A percentile compares a stretch with the other conserved stretches of the same genome.
Conservation (phyloP, 78 protist genomes). For the Dictyostelium brefeldianum region DNA sequence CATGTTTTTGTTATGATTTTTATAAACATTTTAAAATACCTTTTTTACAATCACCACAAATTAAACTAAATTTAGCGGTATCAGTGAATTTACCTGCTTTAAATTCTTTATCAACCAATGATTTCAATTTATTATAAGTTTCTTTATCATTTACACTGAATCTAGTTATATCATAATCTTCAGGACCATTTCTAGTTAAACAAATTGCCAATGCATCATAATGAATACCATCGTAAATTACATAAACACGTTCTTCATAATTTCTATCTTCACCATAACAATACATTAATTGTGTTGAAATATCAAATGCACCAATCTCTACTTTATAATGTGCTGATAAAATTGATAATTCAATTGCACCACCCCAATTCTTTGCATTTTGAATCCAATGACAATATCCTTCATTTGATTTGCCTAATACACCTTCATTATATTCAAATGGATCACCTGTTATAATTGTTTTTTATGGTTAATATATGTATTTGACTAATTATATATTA, state of each 20-base stretch:
- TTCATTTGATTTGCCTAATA: conserved; percentile 37
- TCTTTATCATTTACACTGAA: conserved; percentile 26
- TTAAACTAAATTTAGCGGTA: conserved; percentile 26
- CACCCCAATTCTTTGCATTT: conserved; percentile 75
- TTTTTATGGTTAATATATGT: background rate
- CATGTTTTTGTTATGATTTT: background rate
- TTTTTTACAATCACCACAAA: conserved; percentile 63
- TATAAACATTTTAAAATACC: too few relatives aligned
- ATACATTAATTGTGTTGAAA: conserved; percentile 40
- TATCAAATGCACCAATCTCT: conserved; percentile 78
- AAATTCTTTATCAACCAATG: conserved; percentile 36
- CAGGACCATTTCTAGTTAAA: conserved; percentile 14
- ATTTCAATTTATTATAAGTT: background rate
- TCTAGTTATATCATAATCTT: conserved; percentile 41
- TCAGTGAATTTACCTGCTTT: conserved; percentile 71
- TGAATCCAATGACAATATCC: conserved; percentile 71
- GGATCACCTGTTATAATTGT: conserved; percentile 35
- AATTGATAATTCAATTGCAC: conserved; percentile 72
- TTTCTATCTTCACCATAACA: conserved; percentile 74
- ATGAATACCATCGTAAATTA: conserved; percentile 75
- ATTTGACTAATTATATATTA: background rate
- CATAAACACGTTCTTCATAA: conserved; percentile 43
- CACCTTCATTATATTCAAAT: conserved; percentile 60
- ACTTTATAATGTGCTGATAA: conserved; percentile 45
- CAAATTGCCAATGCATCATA: conserved; percentile 66